Base-by-base conservation (phyloP, 768 basidiomycete species). In the Phaffia australis region DNA sequence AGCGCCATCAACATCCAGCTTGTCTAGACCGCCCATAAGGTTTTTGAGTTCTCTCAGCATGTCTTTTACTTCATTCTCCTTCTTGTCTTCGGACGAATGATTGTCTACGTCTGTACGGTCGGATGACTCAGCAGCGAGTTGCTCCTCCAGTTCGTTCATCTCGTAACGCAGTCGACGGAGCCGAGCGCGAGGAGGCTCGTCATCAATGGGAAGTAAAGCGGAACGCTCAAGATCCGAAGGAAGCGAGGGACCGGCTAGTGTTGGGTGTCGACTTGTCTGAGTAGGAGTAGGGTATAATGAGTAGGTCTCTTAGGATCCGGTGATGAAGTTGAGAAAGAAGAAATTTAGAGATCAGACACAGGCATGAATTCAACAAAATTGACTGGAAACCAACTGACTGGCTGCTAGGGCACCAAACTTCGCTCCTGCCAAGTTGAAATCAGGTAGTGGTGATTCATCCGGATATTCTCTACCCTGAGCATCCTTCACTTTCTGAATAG, bases 11-110 rank as follows among this genome's bases (percentile, higher is more conserved):
- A 4, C 11, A 11, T 42, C 35, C 16, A 89, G 84, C 71, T 88
- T 88, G 4, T 89, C 85, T 47, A 90, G 76, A 0, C 86, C 88
- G 56, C 83, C 82, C 62, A 90, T 84, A 69, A 89, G 80, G 73
- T 87, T 85, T 86, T 0, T 87, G 83, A 4, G 57, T 59, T 75
- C 88, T 85, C 35, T 69, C 65, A 50, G 30, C 32, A 64, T 64
- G 42, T 61, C 60, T 18, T 5, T 51, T 50, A 29, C 42, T 3
- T 46, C 50, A 2, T 48, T 23, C 48, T 55, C 62, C 32, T 65
- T 55, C 23, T 27, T 27, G 25, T 65, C 55, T 42, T 32, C 25
- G 42, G 51, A 19, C 4, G 4, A 54, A 16, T 16, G 46, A 27
- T 19, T 42, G 3, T 18, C 16, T 9, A 2, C 46, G n/a, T 25